Conservation (phyloP, 768 basidiomycete genomes). For the Neoboletus magnificus region DNA sequence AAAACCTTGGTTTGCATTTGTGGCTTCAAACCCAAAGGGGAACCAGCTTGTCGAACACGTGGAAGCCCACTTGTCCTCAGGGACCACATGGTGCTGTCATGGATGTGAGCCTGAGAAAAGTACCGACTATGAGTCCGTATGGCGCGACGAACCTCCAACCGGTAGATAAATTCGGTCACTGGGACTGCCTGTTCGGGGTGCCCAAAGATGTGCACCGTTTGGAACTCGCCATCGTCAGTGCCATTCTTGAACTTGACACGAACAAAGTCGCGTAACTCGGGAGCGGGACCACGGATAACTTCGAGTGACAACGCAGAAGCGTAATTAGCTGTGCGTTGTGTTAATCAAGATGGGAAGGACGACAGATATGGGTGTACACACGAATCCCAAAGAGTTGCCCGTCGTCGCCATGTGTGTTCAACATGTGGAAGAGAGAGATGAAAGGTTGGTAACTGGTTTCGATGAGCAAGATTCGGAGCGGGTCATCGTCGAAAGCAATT, state of each 20-base stretch:
- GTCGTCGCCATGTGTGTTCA: no score
- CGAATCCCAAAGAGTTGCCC: no score
- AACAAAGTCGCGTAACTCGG: slow-evolving; percentile 75
- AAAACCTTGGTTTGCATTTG: no score
- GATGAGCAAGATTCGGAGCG: slow-evolving; percentile 71
- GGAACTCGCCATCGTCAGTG: slow-evolving; percentile 51
- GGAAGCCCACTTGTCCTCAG: no score
- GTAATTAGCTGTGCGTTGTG: slow-evolving; percentile 52
- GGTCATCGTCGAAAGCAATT: slow-evolving; percentile 74
- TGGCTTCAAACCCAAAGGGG: no score
- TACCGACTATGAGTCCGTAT: no score
- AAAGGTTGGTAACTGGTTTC: slow-evolving; percentile 47
- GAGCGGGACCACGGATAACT: slow-evolving; percentile 69
- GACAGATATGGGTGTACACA: no score
- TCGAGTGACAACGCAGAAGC: slow-evolving; percentile 73
- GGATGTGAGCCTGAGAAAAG: not conserved
- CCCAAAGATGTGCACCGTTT: slow-evolving; percentile 66
- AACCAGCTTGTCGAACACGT: no score
- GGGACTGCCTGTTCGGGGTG: slow-evolving; percentile 64
- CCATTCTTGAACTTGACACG: slow-evolving; percentile 84
- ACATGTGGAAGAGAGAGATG: no score
- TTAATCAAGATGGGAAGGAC: not conserved
- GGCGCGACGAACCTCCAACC: slow-evolving; percentile 56
- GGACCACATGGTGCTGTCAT: slow-evolving; percentile 23
- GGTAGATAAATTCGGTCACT: slow-evolving; percentile 79